Conservation (phyloP, 345 rosid genomes). For the Populus simonii region DNA sequence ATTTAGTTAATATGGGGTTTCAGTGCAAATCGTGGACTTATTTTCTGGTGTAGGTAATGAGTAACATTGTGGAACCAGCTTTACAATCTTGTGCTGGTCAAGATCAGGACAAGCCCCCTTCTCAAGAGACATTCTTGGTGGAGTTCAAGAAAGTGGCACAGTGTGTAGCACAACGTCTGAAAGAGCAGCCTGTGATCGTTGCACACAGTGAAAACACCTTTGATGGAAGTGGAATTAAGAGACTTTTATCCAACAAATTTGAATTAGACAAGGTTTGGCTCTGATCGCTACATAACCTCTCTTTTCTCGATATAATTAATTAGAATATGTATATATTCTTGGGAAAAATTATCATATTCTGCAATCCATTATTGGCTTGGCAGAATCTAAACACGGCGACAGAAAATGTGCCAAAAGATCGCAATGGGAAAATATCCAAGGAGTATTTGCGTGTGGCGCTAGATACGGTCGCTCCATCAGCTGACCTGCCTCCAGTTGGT, state of each 20-base stretch:
- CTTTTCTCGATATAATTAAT: background rate
- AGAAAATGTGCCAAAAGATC: conserved; percentile 61
- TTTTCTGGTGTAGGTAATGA: conserved; percentile 51
- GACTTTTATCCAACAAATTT: conserved; percentile 71
- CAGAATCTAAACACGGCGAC: conserved; percentile 59
- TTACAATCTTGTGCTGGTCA: conserved; percentile 37
- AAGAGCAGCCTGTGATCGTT: conserved; percentile 90
- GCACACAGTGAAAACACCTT: conserved; percentile 85
- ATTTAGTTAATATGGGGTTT: background rate
- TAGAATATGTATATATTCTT: background rate
- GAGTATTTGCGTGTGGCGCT: conserved; percentile 60
- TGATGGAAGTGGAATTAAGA: conserved; percentile 77
- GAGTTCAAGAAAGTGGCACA: conserved; percentile 67
- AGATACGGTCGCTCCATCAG: conserved; percentile 68
- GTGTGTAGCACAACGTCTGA: conserved; percentile 64
- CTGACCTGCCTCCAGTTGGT: conserved; percentile 81
- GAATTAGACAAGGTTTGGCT: conserved; percentile 74
- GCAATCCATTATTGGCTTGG: background rate
- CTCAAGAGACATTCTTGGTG: conserved; percentile 56
- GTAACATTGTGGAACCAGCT: conserved; percentile 68
- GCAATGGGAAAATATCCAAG: conserved; percentile 61
- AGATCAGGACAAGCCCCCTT: conserved; percentile 38
- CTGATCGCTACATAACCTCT: background rate
- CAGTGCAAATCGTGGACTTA: background rate
- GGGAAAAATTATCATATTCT: background rate